Conservation (phyloP, 176 grass and related monocot genomes). For the Panicum miliaceum region DNA sequence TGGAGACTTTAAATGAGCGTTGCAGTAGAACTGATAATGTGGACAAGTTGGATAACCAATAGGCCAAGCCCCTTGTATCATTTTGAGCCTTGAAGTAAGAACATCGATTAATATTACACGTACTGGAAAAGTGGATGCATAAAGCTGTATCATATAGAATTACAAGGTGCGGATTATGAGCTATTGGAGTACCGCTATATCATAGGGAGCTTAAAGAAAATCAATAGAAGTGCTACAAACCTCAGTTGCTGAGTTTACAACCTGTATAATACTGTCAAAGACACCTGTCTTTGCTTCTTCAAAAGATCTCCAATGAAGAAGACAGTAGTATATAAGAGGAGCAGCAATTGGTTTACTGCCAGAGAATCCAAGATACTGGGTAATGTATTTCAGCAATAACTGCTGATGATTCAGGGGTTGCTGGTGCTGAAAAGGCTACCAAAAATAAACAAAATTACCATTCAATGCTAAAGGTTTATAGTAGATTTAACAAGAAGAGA, state of each 20-base stretch:
- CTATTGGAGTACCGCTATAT: conserved; percentile 17
- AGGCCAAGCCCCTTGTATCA: conserved; percentile 64
- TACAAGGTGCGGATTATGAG: conserved; percentile 28
- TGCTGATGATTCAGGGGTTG: conserved; percentile 60
- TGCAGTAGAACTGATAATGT: conserved; percentile 69
- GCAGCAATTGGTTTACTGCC: conserved; percentile 56
- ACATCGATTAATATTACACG: conserved; percentile 47
- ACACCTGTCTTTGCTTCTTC: conserved; percentile 67
- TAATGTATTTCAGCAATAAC: conserved; percentile 65
- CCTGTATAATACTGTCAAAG: conserved; percentile 72
- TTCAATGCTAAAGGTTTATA: background rate
- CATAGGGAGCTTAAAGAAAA: conserved; percentile 22
- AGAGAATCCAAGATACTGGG: conserved; percentile 67
- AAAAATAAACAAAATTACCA: conserved; percentile 28
- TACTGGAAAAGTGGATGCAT: conserved; percentile 43
- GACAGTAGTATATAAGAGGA: conserved; percentile 66
- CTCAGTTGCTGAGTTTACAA: conserved; percentile 65
- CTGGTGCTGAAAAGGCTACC: conserved; percentile 38
- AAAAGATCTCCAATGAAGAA: conserved; percentile 76
- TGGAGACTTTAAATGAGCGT: conserved; percentile 58
- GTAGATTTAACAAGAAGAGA: conserved; percentile 27
- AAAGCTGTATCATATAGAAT: conserved; percentile 36
- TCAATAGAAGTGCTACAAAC: conserved; percentile 44
- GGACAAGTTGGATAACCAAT: conserved; percentile 78
- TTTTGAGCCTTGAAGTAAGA: conserved; percentile 72